Percentiles rank a stretch among this genome's conserved stretches.
Evolutionary conservation across 331 rosid species (phyloP).

Genomic region (Quercus tomentella): DNA sequence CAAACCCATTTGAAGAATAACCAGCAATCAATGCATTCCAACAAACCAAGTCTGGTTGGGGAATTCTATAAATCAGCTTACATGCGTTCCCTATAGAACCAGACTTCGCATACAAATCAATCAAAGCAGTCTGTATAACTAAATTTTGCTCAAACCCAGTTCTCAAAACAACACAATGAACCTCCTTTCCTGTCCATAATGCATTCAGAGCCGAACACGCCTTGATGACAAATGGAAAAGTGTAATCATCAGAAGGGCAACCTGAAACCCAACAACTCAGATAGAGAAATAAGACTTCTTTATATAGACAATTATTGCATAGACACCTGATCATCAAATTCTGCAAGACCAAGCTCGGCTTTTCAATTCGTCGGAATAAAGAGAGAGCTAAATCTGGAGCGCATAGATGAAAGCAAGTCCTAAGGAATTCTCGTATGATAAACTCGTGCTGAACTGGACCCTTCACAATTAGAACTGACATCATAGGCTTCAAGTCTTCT

Average conservation of each 20-base stretch:
- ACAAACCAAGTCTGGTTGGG: slow-evolving; percentile 28
- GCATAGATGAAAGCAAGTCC: slow-evolving; percentile 26
- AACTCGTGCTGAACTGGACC: slow-evolving; percentile 11
- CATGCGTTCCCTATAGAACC: slow-evolving; percentile 21
- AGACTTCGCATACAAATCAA: slow-evolving; percentile 22
- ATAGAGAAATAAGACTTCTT: slow-evolving; percentile 14
- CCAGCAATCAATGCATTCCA: slow-evolving; percentile 36
- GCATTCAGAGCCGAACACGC: slow-evolving; percentile 31
- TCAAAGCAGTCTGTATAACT: slow-evolving; percentile 25
- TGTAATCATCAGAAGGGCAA: slow-evolving; percentile 27
- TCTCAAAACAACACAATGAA: slow-evolving; percentile 24
- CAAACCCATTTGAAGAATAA: slow-evolving; percentile 26
- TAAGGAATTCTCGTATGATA: slow-evolving; percentile 9
- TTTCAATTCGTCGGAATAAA: slow-evolving; percentile 15
- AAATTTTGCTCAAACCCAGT: slow-evolving; percentile 26
- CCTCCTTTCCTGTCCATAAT: slow-evolving; percentile 13
- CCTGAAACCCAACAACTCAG: slow-evolving; percentile 8
- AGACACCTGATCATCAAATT: slow-evolving; percentile 25
- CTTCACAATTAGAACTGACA: slow-evolving; percentile 11
- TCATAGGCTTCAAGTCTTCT: slow-evolving; percentile 10
- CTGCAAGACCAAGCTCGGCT: slow-evolving; percentile 23
- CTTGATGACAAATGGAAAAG: slow-evolving; percentile 30
- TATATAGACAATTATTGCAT: slow-evolving; percentile 18
- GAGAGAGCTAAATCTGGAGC: slow-evolving; percentile 22
- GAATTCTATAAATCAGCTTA: slow-evolving; percentile 22